Base-by-base conservation (phyloP, 108 stramenopile genomes). In the Nitzschia palea region DNA sequence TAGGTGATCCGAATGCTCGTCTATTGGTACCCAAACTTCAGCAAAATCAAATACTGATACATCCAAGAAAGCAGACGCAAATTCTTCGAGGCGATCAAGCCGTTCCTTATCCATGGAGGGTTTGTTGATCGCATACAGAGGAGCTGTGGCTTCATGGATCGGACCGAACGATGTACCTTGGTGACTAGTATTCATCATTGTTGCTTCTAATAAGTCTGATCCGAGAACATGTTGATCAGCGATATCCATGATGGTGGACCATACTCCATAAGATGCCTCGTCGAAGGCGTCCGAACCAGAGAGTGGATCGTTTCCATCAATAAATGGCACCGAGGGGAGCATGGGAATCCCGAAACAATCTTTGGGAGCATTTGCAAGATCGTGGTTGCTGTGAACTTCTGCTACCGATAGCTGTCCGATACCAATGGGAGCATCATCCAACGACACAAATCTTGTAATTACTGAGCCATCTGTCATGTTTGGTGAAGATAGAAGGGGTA, bases 11-110 rank as follows among this genome's bases (percentile, higher is more conserved):
- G 44, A 52, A 17, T 73, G 55, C 20, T 52, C 60, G 37, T 69
- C 73, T 17, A 71, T 52, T 28, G 86, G 77, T 32, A 94, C 73
- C 96, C 96, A 98, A 20, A 94, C 79, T 70, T 98, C 97, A 10
- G 94, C 91, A 20, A 91, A 77, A 72, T 98, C 96, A 69, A 98
- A 98, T 15, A 96, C 92, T 23, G 93, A 93, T 82, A 98, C 91
- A 23, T 89, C 90, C 70, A 97, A 74, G 55, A 98, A 96, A 3
- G 95, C 97, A 26, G 65, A 69, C 5, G 89, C 77, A 76, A 98
- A 97, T 67, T 98, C 97, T 68, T 96, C 93, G 47, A 97, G 74
- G 47, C 96, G 82, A 27, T 89, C 80, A 53, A 73, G 57, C 8
- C 73, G 58, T 20, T 65, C 61, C 33, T 72, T 61, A n/a, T 54